Conservation (phyloP, 2,329 filamentous ascomycete genomes). For the Botrytis squamosa region DNA sequence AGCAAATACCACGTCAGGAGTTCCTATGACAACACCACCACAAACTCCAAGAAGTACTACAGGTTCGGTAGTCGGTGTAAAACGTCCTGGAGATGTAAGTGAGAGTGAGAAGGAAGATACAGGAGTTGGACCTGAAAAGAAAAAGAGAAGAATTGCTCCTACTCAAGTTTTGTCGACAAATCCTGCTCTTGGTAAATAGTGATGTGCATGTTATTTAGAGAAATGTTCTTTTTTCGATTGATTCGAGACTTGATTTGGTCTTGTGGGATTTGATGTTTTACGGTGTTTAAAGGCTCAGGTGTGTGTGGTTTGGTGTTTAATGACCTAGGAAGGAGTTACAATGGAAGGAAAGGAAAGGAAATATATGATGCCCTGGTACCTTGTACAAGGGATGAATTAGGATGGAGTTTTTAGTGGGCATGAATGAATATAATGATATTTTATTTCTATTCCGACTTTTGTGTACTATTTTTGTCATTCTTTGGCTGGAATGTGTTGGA, state of each 20-base stretch:
- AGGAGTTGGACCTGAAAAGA: constrained; percentile 44
- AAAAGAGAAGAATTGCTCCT: constrained; percentile 71
- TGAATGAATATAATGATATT: neutral
- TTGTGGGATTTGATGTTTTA: neutral
- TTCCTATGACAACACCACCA: constrained; percentile 82
- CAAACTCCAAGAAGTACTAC: constrained; percentile 73
- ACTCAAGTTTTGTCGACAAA: constrained; percentile 42
- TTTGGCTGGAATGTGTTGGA: neutral
- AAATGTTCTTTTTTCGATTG: neutral
- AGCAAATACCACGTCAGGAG: constrained; percentile 50
- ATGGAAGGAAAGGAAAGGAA: neutral
- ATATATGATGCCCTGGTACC: neutral
- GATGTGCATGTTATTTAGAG: neutral
- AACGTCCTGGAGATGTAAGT: constrained; percentile 55
- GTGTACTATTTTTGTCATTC: neutral
- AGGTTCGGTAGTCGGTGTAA: constrained; percentile 52
- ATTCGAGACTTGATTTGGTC: neutral
- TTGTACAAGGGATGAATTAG: neutral
- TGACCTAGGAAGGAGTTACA: neutral
- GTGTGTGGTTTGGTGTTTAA: neutral
- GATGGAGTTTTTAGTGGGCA: neutral
- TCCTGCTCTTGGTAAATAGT: neutral
- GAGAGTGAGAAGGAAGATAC: constrained; percentile 54
- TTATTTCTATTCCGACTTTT: neutral
- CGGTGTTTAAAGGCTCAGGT: neutral